A percentile compares a stretch with the other conserved stretches of the same genome.
Evolutionary conservation across 2,329 filamentous ascomycete species (phyloP).

Genomic region (Beauveria medogensis): DNA sequence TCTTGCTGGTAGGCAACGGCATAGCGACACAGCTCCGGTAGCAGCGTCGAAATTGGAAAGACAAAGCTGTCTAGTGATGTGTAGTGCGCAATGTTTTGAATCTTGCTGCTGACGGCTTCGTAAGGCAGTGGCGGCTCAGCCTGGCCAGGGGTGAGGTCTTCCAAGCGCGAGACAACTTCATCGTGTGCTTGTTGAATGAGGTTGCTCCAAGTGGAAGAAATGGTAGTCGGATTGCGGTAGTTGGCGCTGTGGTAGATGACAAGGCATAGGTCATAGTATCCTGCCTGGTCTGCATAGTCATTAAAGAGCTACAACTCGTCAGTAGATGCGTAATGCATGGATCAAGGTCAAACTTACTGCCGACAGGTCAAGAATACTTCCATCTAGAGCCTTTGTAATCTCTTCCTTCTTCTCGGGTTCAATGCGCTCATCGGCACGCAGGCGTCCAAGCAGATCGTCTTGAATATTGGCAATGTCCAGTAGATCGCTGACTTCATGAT

Average conservation of each 20-base stretch:
- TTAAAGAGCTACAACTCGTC: constrained; percentile 67
- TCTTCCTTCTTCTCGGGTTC: constrained; percentile 52
- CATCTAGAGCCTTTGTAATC: constrained; percentile 62
- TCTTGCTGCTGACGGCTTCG: constrained; percentile 57
- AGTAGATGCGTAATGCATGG: constrained; percentile 6
- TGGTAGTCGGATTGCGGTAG: constrained; percentile 79
- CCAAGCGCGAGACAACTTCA: constrained; percentile 37
- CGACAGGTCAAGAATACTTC: constrained; percentile 67
- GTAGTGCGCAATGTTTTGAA: constrained; percentile 57
- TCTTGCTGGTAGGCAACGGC: constrained; percentile 52
- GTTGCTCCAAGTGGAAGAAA: constrained; percentile 75
- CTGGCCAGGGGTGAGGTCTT: constrained; percentile 32
- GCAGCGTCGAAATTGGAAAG: constrained; percentile 53
- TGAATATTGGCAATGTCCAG: constrained; percentile 94
- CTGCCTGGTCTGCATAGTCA: constrained; percentile 78
- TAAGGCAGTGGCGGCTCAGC: constrained; percentile 50
- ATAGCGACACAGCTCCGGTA: constrained; percentile 57
- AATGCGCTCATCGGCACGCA: constrained; percentile 66
- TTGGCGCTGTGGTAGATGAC: constrained; percentile 89
- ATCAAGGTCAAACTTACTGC: constrained; percentile 48
- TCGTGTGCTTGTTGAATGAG: constrained; percentile 67
- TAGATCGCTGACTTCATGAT: constrained; percentile 76
- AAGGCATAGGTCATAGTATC: constrained; percentile 89
- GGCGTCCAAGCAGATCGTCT: constrained; percentile 75
- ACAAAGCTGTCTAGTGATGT: constrained; percentile 58